Evolutionary conservation across 768 basidiomycete genomes (phyloP).

Genomic region (Russula olivacea): DNA sequence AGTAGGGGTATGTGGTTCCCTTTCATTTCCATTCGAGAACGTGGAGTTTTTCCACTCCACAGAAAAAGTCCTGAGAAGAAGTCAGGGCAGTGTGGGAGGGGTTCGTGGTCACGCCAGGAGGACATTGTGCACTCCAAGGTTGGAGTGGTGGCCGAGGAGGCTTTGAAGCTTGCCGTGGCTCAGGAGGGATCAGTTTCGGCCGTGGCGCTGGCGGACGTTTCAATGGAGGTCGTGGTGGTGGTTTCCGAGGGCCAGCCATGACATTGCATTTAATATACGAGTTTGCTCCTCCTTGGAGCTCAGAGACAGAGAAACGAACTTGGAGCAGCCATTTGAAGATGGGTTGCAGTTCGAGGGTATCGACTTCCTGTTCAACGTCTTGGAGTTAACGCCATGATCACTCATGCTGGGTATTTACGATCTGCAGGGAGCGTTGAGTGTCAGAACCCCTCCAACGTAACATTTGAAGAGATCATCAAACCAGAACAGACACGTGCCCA

Average conservation of each 20-base stretch:
- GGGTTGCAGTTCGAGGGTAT: slow-evolving; percentile 11
- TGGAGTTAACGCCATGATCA: slow-evolving; percentile 44
- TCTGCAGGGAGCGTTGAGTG: slow-evolving; percentile 31
- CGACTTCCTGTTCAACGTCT: slow-evolving; percentile 17
- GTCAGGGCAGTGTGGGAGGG: too few species aligned
- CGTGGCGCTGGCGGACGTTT: too few species aligned
- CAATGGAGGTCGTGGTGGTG: too few species aligned
- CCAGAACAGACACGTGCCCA: too few species aligned
- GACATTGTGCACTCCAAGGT: too few species aligned
- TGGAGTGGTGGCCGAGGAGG: too few species aligned
- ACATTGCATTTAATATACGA: slow-evolving; percentile 25
- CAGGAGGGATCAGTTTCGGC: too few species aligned
- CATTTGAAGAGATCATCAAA: neutral
- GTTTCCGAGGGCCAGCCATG: too few species aligned
- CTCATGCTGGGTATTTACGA: slow-evolving; percentile 43
- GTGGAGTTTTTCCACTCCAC: too few species aligned
- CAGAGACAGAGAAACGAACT: neutral
- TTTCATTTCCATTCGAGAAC: neutral
- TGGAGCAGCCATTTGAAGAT: neutral
- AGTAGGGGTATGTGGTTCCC: slow-evolving; percentile 46
- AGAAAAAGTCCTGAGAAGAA: too few species aligned
- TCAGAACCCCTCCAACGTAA: neutral
- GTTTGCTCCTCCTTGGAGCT: neutral
- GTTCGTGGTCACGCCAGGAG: too few species aligned
- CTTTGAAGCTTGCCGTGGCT: too few species aligned